These are phyloP conservation scores for Podaxis sp. DNA, from an alignment of 768 basidiomycete species.

Conservation along the genomic window DNA sequence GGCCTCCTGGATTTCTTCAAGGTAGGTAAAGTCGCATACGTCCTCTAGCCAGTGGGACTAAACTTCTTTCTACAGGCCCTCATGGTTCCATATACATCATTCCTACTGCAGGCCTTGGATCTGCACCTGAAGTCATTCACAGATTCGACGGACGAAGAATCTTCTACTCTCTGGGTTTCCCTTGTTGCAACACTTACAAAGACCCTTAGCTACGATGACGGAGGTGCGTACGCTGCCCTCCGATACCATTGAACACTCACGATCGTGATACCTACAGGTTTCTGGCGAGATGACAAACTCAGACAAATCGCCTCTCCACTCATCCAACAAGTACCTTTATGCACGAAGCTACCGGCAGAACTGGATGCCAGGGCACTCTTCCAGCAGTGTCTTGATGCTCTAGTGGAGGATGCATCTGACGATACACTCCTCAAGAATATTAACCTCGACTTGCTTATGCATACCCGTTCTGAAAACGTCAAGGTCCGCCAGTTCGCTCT, in stretches of 20 bases:
- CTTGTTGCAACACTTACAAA: conserved; percentile 62
- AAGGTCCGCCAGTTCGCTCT: conserved; percentile 71
- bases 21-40: conserved; percentile 38
- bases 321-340: conserved; percentile 63
- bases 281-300: conserved; percentile 87
- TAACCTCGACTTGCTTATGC: conserved; percentile 84
- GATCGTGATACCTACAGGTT: conserved; percentile 45
- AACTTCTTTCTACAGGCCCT: conserved; percentile 47
- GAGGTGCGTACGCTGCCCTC: conserved; percentile 46
- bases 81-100: conserved; percentile 90
- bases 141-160: conserved; percentile 23
- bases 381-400: conserved; percentile 51
- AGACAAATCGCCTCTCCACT: conserved; percentile 57
- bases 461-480: conserved; percentile 81
- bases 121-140: conserved; percentile 57
- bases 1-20: conserved; percentile 86
- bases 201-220: conserved; percentile 76
- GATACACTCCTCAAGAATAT: conserved; percentile 73
- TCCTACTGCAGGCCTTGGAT: conserved; percentile 64
- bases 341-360: conserved; percentile 32
- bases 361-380: conserved; percentile 37
- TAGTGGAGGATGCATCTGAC: conserved; percentile 51
- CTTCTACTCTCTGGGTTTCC: conserved; percentile 59
- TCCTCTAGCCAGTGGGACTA: neutral
- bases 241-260: neutral